Evolutionary conservation across 768 basidiomycete species (phyloP).

Genomic region (Cubamyces lactineus): DNA sequence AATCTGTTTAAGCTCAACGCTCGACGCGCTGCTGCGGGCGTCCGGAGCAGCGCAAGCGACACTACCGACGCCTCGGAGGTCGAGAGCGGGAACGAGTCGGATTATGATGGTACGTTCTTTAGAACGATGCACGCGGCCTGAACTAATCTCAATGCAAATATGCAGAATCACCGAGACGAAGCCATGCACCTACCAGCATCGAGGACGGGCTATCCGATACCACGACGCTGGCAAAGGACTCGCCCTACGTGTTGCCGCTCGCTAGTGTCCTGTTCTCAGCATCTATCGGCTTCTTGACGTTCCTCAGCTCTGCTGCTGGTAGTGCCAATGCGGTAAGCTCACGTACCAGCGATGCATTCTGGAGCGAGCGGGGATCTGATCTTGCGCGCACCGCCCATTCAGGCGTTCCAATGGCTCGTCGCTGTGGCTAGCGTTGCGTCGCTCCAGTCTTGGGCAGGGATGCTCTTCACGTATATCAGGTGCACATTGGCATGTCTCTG

Average conservation of each 20-base stretch:
- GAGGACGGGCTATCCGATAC: conserved; percentile 8
- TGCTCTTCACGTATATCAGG: conserved; percentile 34
- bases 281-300: conserved; percentile 26
- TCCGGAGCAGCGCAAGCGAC: neutral
- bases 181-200: neutral
- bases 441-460: conserved; percentile 31
- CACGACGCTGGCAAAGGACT: neutral
- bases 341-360: neutral
- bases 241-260: conserved; percentile 24
- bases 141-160: neutral
- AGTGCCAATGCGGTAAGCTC: conserved; percentile 16
- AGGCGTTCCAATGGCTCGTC: conserved; percentile 30
- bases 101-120: neutral
- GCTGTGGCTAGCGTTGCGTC: conserved; percentile 31
- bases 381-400: neutral
- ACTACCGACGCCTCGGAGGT: neutral
- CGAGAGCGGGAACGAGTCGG: neutral
- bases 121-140: neutral
- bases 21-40: neutral
- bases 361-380: neutral
- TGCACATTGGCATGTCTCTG: neutral
- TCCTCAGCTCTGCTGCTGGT: conserved; percentile 15
- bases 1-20: conserved; percentile 29
- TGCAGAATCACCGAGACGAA: neutral
- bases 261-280: conserved; percentile 25